These are phyloP conservation scores for Lycium barbarum DNA, from an alignment of 257 asterid species.

Conservation along the genomic window DNA sequence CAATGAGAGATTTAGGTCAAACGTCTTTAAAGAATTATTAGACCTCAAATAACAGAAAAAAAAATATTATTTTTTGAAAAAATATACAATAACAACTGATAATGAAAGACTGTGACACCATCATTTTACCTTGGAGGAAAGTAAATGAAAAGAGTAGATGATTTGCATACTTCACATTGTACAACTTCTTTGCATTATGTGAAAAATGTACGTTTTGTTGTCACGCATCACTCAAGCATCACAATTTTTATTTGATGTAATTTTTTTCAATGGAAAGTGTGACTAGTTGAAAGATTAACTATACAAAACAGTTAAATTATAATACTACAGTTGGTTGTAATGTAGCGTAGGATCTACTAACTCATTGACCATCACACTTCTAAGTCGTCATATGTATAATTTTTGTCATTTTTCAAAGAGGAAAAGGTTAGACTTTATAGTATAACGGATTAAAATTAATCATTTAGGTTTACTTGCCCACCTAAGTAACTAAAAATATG, in stretches of 20 bases:
- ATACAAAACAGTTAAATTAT: neutral
- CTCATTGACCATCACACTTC: conserved; percentile 23
- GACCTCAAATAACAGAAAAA: neutral
- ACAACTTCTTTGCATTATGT: neutral
- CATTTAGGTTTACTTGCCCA: conserved; percentile 43
- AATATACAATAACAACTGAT: neutral
- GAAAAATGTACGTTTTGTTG: neutral
- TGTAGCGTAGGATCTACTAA: conserved; percentile 1
- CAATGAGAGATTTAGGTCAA: neutral
- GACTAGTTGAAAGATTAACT: conserved; percentile 1
- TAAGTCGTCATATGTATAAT: conserved; percentile 8
- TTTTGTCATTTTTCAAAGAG: neutral
- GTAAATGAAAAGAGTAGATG: neutral
- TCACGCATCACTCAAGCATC: neutral
- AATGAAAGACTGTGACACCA: neutral
- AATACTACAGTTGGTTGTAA: conserved; percentile 14
- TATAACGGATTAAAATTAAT: conserved; percentile 31
- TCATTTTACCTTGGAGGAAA: neutral
- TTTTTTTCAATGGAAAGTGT: neutral
- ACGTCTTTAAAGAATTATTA: neutral
- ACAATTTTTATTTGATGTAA: neutral
- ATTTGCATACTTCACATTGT: neutral
- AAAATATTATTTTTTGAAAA: neutral
- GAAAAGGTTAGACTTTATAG: conserved; percentile 45
- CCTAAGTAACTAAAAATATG: conserved; percentile 32